Evolutionary conservation across 148 eudicot genomes (phyloP).

Genomic region (Polygonum maritimum): DNA sequence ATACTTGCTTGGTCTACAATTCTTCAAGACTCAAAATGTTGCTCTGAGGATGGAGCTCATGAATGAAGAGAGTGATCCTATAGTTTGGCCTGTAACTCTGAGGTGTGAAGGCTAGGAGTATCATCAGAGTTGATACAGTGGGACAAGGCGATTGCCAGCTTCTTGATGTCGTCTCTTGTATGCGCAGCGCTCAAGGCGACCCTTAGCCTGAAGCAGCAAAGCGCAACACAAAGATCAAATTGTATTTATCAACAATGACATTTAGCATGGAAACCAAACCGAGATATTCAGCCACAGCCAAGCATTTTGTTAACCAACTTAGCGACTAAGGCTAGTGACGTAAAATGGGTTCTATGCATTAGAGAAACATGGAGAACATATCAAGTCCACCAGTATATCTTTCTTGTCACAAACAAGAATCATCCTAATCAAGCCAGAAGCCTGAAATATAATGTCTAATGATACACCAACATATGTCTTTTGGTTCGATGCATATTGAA

Average conservation of each 20-base stretch:
- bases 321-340: not conserved
- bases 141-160: conserved; percentile 54
- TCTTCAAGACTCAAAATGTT: not conserved
- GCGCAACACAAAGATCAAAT: not conserved
- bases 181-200: conserved; percentile 80
- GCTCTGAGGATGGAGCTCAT: not conserved
- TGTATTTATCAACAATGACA: not conserved
- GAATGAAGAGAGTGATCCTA: conserved; percentile 14
- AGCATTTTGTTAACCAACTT: not conserved
- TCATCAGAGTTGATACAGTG: conserved; percentile 55
- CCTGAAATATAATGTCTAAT: no score
- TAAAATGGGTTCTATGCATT: no score
- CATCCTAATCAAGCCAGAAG: no score
- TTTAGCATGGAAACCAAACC: not conserved
- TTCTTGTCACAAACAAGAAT: not conserved
- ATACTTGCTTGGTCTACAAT: not conserved
- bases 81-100: conserved; percentile 45
- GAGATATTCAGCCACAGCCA: not conserved
- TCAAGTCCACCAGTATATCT: not conserved
- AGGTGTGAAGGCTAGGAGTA: conserved; percentile 14
- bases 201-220: conserved; percentile 42
- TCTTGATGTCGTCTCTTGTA: conserved; percentile 57
- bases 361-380: no score
- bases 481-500: no score
- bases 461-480: no score